These are phyloP conservation scores for Cercospora berteroae DNA, from an alignment of 2,329 filamentous ascomycete species.

Conservation along the genomic window DNA sequence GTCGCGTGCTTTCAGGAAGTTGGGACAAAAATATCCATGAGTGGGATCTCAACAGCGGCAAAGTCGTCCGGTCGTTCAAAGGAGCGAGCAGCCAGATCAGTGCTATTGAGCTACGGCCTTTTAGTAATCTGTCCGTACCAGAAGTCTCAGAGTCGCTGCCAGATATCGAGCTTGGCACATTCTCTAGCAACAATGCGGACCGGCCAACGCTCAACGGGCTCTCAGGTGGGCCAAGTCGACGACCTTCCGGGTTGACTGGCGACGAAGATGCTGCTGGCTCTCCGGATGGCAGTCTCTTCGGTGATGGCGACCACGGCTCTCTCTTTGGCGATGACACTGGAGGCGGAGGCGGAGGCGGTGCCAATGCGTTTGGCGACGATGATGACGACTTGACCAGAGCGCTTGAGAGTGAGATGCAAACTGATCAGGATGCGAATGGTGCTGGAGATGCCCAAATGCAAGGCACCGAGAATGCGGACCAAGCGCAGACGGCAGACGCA, in stretches of 20 bases:
- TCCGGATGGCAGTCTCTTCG: slow-evolving; percentile 79
- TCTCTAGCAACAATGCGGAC: slow-evolving; percentile 69
- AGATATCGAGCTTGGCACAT: slow-evolving; percentile 61
- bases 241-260: slow-evolving; percentile 31
- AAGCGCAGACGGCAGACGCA: slow-evolving; percentile 37
- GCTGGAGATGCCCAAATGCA: slow-evolving; percentile 44
- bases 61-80: slow-evolving; percentile 71
- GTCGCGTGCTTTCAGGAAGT: slow-evolving; percentile 81
- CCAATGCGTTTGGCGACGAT: slow-evolving; percentile 68
- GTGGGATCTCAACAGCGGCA: slow-evolving; percentile 90
- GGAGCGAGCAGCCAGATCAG: slow-evolving; percentile 81
- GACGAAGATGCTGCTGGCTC: slow-evolving; percentile 61
- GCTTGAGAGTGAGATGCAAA: slow-evolving; percentile 57
- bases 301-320: slow-evolving; percentile 68
- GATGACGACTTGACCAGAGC: slow-evolving; percentile 78
- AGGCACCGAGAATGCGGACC: slow-evolving; percentile 42
- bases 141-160: slow-evolving; percentile 65
- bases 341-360: slow-evolving; percentile 51
- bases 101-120: slow-evolving; percentile 78
- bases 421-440: slow-evolving; percentile 37
- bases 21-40: slow-evolving; percentile 95
- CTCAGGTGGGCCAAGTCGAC: slow-evolving; percentile 35
- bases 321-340: slow-evolving; percentile 73
- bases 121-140: slow-evolving; percentile 72
- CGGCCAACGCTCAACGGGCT: slow-evolving; percentile 59